A percentile compares a stretch with the other conserved stretches of the same genome.
Conservation (phyloP, 352 stramenopile species). For the Thraustotheca clavata region DNA sequence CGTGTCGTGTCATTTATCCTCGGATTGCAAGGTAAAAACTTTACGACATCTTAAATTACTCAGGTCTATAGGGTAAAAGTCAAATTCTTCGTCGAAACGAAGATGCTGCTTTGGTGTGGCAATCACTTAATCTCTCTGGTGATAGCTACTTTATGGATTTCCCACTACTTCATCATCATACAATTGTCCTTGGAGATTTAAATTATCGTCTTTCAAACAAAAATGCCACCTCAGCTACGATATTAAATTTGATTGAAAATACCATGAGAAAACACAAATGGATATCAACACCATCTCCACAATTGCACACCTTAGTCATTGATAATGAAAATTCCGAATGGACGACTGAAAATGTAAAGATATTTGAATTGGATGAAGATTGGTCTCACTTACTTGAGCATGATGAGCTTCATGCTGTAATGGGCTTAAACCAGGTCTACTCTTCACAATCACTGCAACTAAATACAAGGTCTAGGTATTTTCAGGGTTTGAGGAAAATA, state of each 20-base stretch:
- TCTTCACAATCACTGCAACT: conserved; percentile 30
- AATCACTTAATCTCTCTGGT: conserved; percentile 74
- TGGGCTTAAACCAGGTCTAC: neutral
- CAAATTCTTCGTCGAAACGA: conserved; percentile 75
- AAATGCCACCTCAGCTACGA: neutral
- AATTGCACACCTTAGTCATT: neutral
- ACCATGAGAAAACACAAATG: conserved; percentile 1
- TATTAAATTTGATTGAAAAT: neutral
- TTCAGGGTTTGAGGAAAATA: conserved; percentile 52
- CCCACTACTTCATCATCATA: conserved; percentile 73
- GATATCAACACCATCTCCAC: neutral
- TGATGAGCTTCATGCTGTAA: conserved; percentile 43
- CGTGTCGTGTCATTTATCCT: conserved; percentile 81
- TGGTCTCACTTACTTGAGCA: conserved; percentile 29
- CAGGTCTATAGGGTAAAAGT: conserved; percentile 17
- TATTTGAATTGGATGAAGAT: neutral
- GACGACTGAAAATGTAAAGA: neutral
- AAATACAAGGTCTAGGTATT: conserved; percentile 51
- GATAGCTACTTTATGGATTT: conserved; percentile 80
- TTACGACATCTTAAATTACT: neutral
- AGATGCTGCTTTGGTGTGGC: conserved; percentile 71
- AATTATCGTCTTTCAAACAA: conserved; percentile 76
- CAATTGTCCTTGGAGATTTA: conserved; percentile 84
- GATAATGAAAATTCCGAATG: neutral
- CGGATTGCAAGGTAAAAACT: conserved; percentile 40